These are phyloP conservation scores for Tolypocladium capitatum DNA, from an alignment of 2,329 filamentous ascomycete species.

Conservation along the genomic window DNA sequence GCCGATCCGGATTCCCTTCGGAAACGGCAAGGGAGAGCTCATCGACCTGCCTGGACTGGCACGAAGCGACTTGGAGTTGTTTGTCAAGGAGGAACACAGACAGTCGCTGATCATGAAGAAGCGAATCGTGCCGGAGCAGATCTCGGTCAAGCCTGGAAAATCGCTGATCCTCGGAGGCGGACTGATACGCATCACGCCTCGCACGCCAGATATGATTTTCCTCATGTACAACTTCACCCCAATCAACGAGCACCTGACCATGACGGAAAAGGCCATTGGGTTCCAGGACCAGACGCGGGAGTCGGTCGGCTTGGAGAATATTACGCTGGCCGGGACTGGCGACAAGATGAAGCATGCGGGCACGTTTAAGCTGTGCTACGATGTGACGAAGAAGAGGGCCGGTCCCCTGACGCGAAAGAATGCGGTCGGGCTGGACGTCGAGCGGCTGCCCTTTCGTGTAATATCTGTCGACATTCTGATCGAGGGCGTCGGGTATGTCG, in stretches of 20 bases:
- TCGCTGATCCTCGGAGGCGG: slow-evolving; percentile 70
- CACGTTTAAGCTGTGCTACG: slow-evolving; percentile 59
- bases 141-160: slow-evolving; percentile 59
- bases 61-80: slow-evolving; percentile 57
- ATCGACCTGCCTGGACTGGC: slow-evolving; percentile 84
- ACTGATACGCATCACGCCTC: slow-evolving; percentile 74
- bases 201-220: slow-evolving; percentile 46
- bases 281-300: slow-evolving; percentile 54
- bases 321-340: slow-evolving; percentile 45
- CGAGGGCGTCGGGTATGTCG: slow-evolving; percentile 88
- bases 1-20: slow-evolving; percentile 85
- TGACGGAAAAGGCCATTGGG: slow-evolving; percentile 63
- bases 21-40: slow-evolving; percentile 72
- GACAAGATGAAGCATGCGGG: slow-evolving; percentile 57
- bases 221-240: slow-evolving; percentile 82
- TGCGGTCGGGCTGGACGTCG: slow-evolving; percentile 49
- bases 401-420: slow-evolving; percentile 56
- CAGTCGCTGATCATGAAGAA: slow-evolving; percentile 64
- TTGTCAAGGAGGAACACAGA: slow-evolving; percentile 54
- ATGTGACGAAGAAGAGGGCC: slow-evolving; percentile 69
- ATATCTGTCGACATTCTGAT: slow-evolving; percentile 74
- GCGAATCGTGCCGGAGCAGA: slow-evolving; percentile 60
- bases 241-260: slow-evolving; percentile 61
- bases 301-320: slow-evolving; percentile 44
- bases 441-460: slow-evolving; percentile 65